A percentile compares a stretch with the other conserved stretches of the same genome.
Evolutionary conservation across 176 grass and related monocot species (phyloP).

Genomic region (Zoysia japonica): DNA sequence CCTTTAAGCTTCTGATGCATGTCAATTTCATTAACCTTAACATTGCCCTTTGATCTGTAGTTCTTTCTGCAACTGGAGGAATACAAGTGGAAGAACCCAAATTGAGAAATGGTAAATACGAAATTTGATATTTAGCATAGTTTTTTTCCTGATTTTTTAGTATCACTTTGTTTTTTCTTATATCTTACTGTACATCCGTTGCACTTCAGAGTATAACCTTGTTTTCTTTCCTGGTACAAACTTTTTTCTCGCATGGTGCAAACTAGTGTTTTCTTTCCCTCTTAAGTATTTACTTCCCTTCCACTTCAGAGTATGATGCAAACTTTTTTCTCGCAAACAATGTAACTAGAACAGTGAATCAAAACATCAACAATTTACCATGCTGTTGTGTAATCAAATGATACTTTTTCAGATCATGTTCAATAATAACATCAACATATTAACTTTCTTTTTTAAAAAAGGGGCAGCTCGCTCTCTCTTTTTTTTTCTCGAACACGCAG

Average conservation of each 20-base stretch:
- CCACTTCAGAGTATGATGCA: not conserved
- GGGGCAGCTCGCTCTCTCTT: too few species aligned
- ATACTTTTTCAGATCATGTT: not conserved
- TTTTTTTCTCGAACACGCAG: too few species aligned
- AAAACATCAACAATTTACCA: not conserved
- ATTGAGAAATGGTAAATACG: constrained; percentile 75
- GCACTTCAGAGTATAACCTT: not conserved
- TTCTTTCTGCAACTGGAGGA: constrained; percentile 94
- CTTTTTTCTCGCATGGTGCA: too few species aligned
- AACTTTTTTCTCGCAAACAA: not conserved
- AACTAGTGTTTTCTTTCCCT: too few species aligned
- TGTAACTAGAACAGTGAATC: constrained; percentile 8
- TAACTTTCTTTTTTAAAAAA: too few species aligned
- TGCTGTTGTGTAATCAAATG: not conserved
- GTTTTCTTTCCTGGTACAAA: not conserved
- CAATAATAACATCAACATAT: not conserved
- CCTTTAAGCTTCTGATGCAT: constrained; percentile 5
- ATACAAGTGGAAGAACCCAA: constrained; percentile 64
- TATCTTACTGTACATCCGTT: not conserved
- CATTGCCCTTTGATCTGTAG: constrained; percentile 49
- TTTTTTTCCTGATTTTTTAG: constrained; percentile 5
- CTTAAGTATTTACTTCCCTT: not conserved
- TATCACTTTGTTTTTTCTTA: not conserved
- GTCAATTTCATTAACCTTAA: not conserved
- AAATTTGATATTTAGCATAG: constrained; percentile 27